Evolutionary conservation across 352 stramenopile genomes (phyloP), one percentile per base, ranked within the genome.

Genomic region (Thalassiosira hispida): DNA sequence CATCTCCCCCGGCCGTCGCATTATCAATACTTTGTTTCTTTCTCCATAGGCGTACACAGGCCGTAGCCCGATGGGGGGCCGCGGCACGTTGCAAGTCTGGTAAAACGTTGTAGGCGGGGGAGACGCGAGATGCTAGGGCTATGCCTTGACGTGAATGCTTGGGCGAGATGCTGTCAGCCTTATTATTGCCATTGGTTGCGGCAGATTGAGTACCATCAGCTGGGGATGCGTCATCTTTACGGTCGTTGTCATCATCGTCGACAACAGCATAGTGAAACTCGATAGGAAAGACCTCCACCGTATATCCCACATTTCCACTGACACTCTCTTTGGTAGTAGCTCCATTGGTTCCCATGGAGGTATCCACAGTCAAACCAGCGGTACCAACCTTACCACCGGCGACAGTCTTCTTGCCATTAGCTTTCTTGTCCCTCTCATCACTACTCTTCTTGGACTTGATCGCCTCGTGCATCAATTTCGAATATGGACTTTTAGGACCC

Each of bases 211-310:
- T n/a, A n/a, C n/a, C n/a, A n/a, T n/a, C n/a, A n/a, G n/a, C n/a
- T n/a, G n/a, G n/a, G n/a, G n/a, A n/a, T n/a, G n/a, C n/a, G n/a
- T n/a, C n/a, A n/a, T n/a, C n/a, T n/a, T n/a, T n/a, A n/a, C n/a
- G n/a, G n/a, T n/a, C n/a, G n/a, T n/a, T n/a, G n/a, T n/a, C n/a
- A n/a, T n/a, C 52, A 35, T 62, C 25, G 51, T 80, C 72, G 29
- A 89, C 59, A 23, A 91, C 65, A 1, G 35, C 55, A 75, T 89
- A 92, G 38, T 70, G 69, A 38, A 91, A 81, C 71, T 90, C 87
- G 12, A 90, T 70, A 11, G 87, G 87, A 80, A 89, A 85, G 0
- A 90, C 31, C 75, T 93, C 87, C 0, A 91, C 84, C 12, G 52
- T 46, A 33, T 81, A 77, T 11, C 69, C 27, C 12, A 80, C 40